Evolutionary conservation across 352 stramenopile genomes (phyloP), one percentile per base, ranked within the genome.

Genomic region (Phytophthora cryptogea): DNA sequence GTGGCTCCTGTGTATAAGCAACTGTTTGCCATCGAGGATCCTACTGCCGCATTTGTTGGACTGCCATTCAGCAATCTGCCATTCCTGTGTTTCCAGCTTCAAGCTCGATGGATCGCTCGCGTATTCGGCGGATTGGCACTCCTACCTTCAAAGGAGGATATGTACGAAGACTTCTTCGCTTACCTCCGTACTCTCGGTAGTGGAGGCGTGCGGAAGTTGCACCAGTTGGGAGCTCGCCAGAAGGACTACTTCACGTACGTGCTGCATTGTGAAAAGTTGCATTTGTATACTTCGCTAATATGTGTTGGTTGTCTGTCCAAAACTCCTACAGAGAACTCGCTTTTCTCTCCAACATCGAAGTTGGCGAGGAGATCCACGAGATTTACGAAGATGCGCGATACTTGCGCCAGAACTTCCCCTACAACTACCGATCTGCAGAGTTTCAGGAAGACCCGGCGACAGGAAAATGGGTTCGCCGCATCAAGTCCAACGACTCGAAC

Each of bases 31-130:
- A 90, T 92, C 17, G 82, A 90, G 57, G 81, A 92, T 32, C 74
- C 84, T 5, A 82, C 86, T 41, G 50, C 87, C 14, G 84, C 75
- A 27, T 92, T 94, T 51, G 58, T 94, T 32, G 84, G 84, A 0
- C 54, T 94, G 23, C 78, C 77, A 0, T 90, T 91, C 47, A 86
- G 76, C 59, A 91, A 91, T 33, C 55, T 94, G 32, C 84, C 82
- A n/a, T 94, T 94, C 39, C 54, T 85, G 2, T 92, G 72, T 57
- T 94, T 92, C 50, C 80, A 92, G 59, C 61, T 92, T n/a, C 84
- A 94, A 58, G 69, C 68, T 52, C 83, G 83, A 55, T 92, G 82
- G 84, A 70, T 84, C 17, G 74, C 79, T 1, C 64, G 61, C 5
- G 80, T 94, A 14, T 94, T 89, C 58, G 42, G 44, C 33, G 75